Percentiles rank a stretch among this genome's conserved stretches.
Evolutionary conservation across 257 asterid species (phyloP).

Genomic region (Nicotiana tomentosiformis): DNA sequence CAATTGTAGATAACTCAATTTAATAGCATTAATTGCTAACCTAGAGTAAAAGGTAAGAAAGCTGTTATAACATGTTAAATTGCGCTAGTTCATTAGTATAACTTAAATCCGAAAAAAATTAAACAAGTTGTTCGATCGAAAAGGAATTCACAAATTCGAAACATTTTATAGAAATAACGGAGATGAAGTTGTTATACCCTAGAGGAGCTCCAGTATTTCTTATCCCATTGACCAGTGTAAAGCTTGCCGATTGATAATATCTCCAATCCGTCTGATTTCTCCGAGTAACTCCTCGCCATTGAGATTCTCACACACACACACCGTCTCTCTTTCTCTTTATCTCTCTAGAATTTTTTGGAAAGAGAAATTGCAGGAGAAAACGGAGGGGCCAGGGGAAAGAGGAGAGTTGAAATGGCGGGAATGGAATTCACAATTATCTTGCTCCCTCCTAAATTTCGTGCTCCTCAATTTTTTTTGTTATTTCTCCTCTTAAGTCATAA

Average conservation of each 20-base stretch:
- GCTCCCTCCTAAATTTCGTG: background rate
- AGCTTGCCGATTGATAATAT: constrained; percentile 68
- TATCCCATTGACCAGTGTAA: constrained; percentile 77
- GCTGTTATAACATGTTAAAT: no score
- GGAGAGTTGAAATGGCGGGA: constrained; percentile 34
- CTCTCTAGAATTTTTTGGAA: background rate
- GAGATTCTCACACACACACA: background rate
- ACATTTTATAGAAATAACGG: background rate
- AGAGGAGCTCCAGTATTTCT: constrained; percentile 98
- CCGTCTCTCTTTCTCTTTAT: background rate
- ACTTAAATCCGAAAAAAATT: background rate
- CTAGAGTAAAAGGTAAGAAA: no score
- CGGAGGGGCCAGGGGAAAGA: background rate
- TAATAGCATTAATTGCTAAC: no score
- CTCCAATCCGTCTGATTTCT: constrained; percentile 62
- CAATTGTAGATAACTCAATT: no score
- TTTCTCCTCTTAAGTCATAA: background rate
- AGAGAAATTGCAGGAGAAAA: background rate
- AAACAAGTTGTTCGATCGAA: background rate
- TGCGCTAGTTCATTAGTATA: no score
- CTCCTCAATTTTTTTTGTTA: background rate
- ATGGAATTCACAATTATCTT: background rate
- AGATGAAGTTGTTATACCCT: constrained; percentile 52
- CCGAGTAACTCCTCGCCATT: constrained; percentile 43
- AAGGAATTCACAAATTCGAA: background rate